Base-by-base conservation (phyloP, 768 basidiomycete species). In the Pleurotus pulmonarius region DNA sequence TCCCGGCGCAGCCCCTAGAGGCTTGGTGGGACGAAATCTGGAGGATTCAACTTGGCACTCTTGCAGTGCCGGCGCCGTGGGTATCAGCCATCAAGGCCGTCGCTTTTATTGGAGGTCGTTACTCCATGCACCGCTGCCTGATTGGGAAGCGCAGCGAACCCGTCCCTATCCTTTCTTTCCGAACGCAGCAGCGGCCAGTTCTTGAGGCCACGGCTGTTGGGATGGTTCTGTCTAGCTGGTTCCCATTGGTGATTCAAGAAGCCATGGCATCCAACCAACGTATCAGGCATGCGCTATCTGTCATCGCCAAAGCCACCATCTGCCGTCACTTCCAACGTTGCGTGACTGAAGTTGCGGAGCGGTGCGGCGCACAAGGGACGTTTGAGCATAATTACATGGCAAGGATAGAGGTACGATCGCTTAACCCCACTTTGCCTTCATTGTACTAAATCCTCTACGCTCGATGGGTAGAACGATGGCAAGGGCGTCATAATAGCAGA, bases 341-440 rank as follows among this genome's bases (percentile, higher is more conserved):
- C 58, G 69, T 75, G 6, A 68, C 76, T 8, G 79, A 80, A 55
- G 71, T 86, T n/a, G 74, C 82, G 4, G 86, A 88, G 59, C 75
- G 86, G 9, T 85, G 82, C 56, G 86, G 86, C 47, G 86, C 83
- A 2, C 85, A 86, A 66, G 85, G 86, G 2, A 78, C 82, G 0
- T 86, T 85, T 55, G 84, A 82, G 49, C 78, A 81, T 55, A 87
- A 87, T 61, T 80, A 82, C 60, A 78, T 86, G 72, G 76, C 79
- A 4, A 72, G 72, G 44, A 74, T 81, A 26, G 78, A 83, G 72
- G 84, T 83, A 55, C 61, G 62, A 58, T 6, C 16, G 41, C 3
- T 20, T 38, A 37, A 45, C 55, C 38, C 29, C 46, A 38, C 46
- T 59, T 12, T 37, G 6, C 59, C 55, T 24, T 49, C 58, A 46